Evolutionary conservation across 2,329 filamentous ascomycete genomes (phyloP), one percentile per base, ranked within the genome.

Genomic region (Leptodontidium sp.): DNA sequence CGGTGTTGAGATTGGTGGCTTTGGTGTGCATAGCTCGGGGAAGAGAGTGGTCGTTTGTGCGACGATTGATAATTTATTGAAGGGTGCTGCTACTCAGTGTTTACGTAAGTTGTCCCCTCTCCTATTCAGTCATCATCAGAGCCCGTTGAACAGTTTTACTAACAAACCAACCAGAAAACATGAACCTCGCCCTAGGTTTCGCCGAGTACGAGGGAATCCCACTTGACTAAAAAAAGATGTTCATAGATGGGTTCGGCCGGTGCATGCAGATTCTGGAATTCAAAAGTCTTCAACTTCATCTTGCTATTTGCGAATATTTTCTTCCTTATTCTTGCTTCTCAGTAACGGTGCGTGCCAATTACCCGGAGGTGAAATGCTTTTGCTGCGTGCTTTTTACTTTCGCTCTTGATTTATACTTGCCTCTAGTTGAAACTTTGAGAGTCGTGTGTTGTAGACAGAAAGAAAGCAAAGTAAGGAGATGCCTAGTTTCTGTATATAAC

Each of bases 1-100:
- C 79, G 91, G 93, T 26, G 91, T 97, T 4, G 94, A 98, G 83
- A 94, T 99, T 80, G 96, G 96, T 69, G 94, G 93, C 0, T 98
- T 98, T 77, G 94, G 93, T n/a, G 93, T 98, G 49, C 91, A 98
- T 82, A 93, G 88, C 74, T 90, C 88, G 26, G 95, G 95, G 68
- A 96, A 94, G 87, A 87, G 96, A 63, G 94, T 97, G 0, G 95
- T 98, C n/a, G 88, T 98, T 71, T 97, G 94, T 78, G 93, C 91
- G 21, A 97, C 93, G 2, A 97, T 98, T 77, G 94, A 98, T 81
- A 97, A 98, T 81, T 83, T 98, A 74, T 86, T 96, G 75, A 98
- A 98, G 88, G 94, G 94, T 69, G 94, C 94, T 65, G 93, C 93
- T 7, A 97, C 94, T 12, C 94, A 97, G 80, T 97, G 94, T 83